Conservation (phyloP, 225 moss, liverwort and hornwort species). For the Lunularia cruciata region DNA sequence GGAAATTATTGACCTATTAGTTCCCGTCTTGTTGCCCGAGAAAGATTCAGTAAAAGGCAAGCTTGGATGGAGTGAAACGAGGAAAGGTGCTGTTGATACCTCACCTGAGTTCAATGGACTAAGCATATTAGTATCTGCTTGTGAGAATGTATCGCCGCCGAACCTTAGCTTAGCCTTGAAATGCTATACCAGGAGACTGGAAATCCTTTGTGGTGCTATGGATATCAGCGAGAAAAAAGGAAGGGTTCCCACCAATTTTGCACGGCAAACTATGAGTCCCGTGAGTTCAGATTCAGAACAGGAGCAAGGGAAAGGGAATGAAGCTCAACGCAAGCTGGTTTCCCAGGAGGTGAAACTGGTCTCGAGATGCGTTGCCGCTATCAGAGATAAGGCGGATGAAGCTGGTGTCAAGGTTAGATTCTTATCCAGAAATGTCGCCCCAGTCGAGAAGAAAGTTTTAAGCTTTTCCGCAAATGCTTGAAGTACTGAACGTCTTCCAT, state of each 20-base stretch:
- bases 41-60: conserved; percentile 50
- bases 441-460: no score
- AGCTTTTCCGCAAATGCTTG: no score
- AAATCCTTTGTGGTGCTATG: conserved; percentile 74
- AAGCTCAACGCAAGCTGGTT: conserved; percentile 64
- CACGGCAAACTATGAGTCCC: conserved; percentile 31
- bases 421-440: no score
- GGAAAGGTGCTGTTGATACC: conserved; percentile 64
- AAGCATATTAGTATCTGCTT: conserved; percentile 75
- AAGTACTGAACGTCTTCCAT: no score
- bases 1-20: conserved; percentile 72
- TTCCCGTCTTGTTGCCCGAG: conserved; percentile 66
- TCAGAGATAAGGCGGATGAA: conserved; percentile 62
- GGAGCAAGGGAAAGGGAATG: conserved; percentile 56
- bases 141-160: conserved; percentile 66
- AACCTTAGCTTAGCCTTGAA: conserved; percentile 72
- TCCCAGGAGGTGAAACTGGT: conserved; percentile 76
- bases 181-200: conserved; percentile 80
- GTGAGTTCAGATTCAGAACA: conserved; percentile 52
- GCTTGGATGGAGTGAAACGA: conserved; percentile 56
- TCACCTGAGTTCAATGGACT: conserved; percentile 85
- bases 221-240: conserved; percentile 53
- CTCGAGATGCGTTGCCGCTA: conserved; percentile 58
- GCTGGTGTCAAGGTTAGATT: conserved; percentile 48
- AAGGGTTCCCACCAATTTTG: conserved; percentile 39